These are phyloP conservation scores for Cordyceps tenuipes DNA, from an alignment of 2,329 filamentous ascomycete genomes.

Conservation along the genomic window DNA sequence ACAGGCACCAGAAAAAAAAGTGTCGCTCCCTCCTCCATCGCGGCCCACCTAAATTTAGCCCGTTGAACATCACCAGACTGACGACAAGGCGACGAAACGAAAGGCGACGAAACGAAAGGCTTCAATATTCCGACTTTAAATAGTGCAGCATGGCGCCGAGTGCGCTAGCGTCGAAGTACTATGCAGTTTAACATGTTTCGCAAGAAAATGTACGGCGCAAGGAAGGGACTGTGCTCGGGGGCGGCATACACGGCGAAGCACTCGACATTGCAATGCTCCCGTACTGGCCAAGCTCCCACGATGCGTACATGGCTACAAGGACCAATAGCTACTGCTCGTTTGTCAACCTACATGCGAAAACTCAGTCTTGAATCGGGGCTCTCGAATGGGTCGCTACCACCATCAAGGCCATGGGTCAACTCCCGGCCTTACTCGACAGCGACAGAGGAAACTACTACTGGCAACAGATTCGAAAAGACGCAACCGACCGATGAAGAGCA, in stretches of 20 bases:
- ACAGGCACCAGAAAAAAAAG: background rate
- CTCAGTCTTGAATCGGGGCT: background rate
- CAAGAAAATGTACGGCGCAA: background rate
- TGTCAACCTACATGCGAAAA: background rate
- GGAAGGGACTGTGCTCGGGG: background rate
- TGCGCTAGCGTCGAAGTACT: background rate
- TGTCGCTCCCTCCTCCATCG: background rate
- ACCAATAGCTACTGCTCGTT: too few species aligned
- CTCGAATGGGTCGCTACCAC: too few species aligned
- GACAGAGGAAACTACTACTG: background rate
- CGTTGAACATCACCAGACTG: background rate
- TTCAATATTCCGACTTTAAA: background rate
- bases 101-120: background rate
- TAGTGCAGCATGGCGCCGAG: background rate
- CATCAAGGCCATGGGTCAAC: too few species aligned
- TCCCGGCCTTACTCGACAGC: background rate
- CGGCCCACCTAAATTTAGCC: conserved; percentile 6
- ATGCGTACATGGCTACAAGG: background rate
- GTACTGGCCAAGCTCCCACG: background rate
- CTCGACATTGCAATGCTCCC: background rate
- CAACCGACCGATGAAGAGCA: background rate
- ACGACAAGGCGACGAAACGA: background rate
- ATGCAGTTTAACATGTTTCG: background rate
- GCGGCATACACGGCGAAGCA: background rate
- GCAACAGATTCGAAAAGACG: conserved; percentile 1